phyloP scores from a whole-genome alignment of 2,329 filamentous ascomycete species.

The Blastomyces gilchristii region DNA sequence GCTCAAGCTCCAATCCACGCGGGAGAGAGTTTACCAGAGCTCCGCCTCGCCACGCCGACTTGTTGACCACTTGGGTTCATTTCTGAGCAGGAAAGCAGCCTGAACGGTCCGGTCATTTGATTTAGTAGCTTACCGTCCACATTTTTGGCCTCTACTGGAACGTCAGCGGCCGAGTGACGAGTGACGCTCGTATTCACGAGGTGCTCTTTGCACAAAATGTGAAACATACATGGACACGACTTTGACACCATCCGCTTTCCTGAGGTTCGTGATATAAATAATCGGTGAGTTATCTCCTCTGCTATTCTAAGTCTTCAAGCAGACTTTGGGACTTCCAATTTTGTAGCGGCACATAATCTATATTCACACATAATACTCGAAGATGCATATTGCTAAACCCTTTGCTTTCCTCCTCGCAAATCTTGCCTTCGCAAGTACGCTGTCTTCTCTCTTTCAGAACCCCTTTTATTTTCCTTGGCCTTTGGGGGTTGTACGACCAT shows the following conservation, averaged over 20 bases:
- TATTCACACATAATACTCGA: not conserved
- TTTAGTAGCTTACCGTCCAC: not conserved
- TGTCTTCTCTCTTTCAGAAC: not conserved
- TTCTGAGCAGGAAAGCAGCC: not conserved
- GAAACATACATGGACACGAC: conserved; percentile 1
- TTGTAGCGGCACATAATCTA: not conserved
- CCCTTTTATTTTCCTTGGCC: not conserved
- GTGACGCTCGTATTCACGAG: conserved; percentile 5
- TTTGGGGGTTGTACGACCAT: not conserved
- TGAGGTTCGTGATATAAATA: not conserved
- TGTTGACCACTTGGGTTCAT: not conserved
- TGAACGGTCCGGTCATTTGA: not conserved
- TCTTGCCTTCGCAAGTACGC: not conserved
- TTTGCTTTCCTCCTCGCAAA: not conserved
- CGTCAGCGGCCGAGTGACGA: not conserved
- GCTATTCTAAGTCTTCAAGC: not conserved
- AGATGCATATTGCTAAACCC: conserved; percentile 1
- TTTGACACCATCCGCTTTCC: not conserved
- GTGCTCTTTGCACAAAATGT: not conserved
- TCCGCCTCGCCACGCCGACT: not conserved
- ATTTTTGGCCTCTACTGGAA: not conserved
- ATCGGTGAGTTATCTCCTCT: not conserved
- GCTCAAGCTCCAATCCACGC: not conserved
- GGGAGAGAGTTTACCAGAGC: not conserved
- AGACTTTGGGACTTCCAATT: not conserved